These are phyloP conservation scores for Russula virescens DNA, from an alignment of 768 basidiomycete species.

Conservation along the genomic window DNA sequence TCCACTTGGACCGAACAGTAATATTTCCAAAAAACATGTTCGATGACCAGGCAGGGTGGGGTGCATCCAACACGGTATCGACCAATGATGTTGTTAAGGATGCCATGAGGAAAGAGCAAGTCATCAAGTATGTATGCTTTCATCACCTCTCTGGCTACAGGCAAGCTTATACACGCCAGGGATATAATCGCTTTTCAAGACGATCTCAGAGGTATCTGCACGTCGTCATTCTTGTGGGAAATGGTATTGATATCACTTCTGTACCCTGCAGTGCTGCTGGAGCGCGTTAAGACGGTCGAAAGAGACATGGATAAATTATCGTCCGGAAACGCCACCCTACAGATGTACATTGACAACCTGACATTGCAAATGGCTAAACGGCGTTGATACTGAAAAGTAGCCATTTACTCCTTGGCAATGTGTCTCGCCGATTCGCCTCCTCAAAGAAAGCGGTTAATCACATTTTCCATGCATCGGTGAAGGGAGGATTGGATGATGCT, in stretches of 20 bases:
- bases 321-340: conserved; percentile 75
- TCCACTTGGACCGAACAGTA: neutral
- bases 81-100: conserved; percentile 65
- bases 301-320: conserved; percentile 74
- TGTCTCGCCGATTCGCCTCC: neutral
- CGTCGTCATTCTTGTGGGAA: neutral
- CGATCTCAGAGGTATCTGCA: conserved; percentile 58
- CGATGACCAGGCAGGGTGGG: conserved; percentile 23
- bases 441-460: neutral
- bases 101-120: conserved; percentile 68
- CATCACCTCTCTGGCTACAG: neutral
- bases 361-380: conserved; percentile 83
- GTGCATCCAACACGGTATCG: conserved; percentile 31
- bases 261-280: conserved; percentile 49
- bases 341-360: conserved; percentile 87
- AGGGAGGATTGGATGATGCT: neutral
- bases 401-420: neutral
- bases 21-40: conserved; percentile 3
- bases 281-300: conserved; percentile 63
- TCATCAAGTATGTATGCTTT: conserved; percentile 56
- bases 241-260: neutral
- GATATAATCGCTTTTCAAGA: conserved; percentile 73
- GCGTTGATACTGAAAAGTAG: conserved; percentile 38
- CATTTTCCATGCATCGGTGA: neutral
- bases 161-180: conserved; percentile 35